Evolutionary conservation across 2,329 filamentous ascomycete species (phyloP).

Genomic region (Ophiostoma australiae): DNA sequence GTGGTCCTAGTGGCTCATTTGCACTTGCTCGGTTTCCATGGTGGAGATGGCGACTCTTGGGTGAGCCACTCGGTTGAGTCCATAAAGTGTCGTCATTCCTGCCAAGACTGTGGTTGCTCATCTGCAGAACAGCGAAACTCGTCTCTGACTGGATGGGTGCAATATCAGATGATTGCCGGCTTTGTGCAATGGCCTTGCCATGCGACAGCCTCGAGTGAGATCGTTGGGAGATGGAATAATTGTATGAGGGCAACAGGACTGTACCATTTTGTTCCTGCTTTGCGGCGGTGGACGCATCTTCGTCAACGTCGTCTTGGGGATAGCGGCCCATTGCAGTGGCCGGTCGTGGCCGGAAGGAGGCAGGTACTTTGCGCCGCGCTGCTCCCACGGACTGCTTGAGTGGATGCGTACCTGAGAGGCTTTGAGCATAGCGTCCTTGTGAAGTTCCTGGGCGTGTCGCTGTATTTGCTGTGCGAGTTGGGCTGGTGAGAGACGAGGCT

Average conservation of each 20-base stretch:
- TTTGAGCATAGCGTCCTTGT: conserved; percentile 51
- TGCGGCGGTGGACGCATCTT: conserved; percentile 26
- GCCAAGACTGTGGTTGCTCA: background rate
- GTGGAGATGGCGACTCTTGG: background rate
- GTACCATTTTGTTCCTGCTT: conserved; percentile 39
- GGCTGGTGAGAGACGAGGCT: background rate
- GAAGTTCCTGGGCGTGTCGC: conserved; percentile 25
- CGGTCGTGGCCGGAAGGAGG: conserved; percentile 40
- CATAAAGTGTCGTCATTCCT: conserved; percentile 1
- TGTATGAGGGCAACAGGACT: conserved; percentile 30
- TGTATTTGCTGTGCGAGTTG: conserved; percentile 34
- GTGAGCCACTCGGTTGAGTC: conserved; percentile 20
- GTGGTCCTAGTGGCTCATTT: background rate
- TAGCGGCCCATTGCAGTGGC: conserved; percentile 37
- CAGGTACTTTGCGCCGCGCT: conserved; percentile 36
- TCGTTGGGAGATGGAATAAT: conserved; percentile 17
- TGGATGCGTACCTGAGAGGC: conserved; percentile 52
- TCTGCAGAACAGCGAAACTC: background rate
- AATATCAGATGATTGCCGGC: background rate
- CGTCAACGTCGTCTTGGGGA: conserved; percentile 27
- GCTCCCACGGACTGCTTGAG: conserved; percentile 44
- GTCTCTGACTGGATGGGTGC: background rate
- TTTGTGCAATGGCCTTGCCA: background rate
- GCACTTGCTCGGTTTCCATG: background rate
- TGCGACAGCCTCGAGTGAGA: background rate